phyloP scores from a whole-genome alignment of 768 basidiomycete species.

The Chalciporus pseudorubinellus region DNA sequence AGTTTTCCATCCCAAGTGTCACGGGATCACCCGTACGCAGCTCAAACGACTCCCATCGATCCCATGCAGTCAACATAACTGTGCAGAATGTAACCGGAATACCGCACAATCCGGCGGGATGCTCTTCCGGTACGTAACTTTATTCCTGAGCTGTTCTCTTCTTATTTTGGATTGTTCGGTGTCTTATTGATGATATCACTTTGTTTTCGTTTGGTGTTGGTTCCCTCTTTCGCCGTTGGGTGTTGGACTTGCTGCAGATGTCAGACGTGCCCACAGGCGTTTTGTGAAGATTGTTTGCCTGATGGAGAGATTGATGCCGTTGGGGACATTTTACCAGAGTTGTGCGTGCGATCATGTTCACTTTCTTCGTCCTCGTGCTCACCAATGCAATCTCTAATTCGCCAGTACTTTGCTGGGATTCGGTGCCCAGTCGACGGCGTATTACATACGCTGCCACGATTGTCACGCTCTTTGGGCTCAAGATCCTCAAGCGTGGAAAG shows the following conservation, averaged over 20 bases:
- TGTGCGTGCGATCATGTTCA: slow-evolving; percentile 38
- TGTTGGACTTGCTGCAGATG: slow-evolving; percentile 39
- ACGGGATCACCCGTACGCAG: slow-evolving; percentile 36
- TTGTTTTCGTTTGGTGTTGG: neutral
- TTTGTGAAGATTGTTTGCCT: slow-evolving; percentile 62
- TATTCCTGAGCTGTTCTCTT: neutral
- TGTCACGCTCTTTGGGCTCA: slow-evolving; percentile 40
- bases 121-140: slow-evolving; percentile 48
- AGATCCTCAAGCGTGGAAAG: slow-evolving; percentile 37
- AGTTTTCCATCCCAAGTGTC: slow-evolving; percentile 58
- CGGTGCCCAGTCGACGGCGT: slow-evolving; percentile 35
- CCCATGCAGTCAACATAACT: slow-evolving; percentile 51
- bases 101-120: slow-evolving; percentile 53
- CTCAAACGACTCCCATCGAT: slow-evolving; percentile 26
- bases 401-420: slow-evolving; percentile 42
- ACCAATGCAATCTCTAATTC: slow-evolving; percentile 3
- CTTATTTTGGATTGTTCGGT: neutral
- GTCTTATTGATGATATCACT: neutral
- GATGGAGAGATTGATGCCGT: slow-evolving; percentile 47
- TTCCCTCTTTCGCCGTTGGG: too few species aligned
- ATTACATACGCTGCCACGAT: slow-evolving; percentile 51
- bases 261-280: slow-evolving; percentile 56
- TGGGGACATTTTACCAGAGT: slow-evolving; percentile 57
- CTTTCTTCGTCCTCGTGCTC: slow-evolving; percentile 2
- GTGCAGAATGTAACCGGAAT: slow-evolving; percentile 42